Evolutionary conservation across 2,329 filamentous ascomycete species (phyloP), one percentile per base, ranked within the genome.

Genomic region (Balansia obtecta): DNA sequence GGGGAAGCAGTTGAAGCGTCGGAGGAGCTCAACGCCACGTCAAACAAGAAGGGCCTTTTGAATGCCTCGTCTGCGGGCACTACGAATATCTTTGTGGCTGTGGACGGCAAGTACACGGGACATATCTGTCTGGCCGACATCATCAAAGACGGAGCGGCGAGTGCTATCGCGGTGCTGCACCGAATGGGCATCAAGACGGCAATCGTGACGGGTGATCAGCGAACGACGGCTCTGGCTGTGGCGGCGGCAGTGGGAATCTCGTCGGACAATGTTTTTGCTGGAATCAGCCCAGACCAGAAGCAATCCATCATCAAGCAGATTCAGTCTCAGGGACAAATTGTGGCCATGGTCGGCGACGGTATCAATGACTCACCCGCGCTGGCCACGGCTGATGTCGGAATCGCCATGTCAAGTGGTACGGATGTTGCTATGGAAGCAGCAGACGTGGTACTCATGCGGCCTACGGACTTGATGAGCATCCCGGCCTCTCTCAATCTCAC

Each of bases 361-460:
- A 96, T 98, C 76, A 98, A 98, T 68, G 93, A 98, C 71, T 95
- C 89, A 0, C 93, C 93, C 0, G 93, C 93, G 0, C 80, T 98
- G 11, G 93, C 89, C 0, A 95, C 89, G 0, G 90, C 93, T 11
- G 83, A 95, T 58, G 82, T 97, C 30, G 93, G 93, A 55, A 95
- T 98, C 57, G 90, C 90, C 52, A 88, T 98, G 67, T 79, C 88
- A 5, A 89, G 84, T 8, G 93, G 93, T 51, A 97, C 93, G 0
- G 93, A 97, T 63, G 91, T 98, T 1, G 93, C 93, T 46, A 95
- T 98, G 82, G 93, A 97, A 70, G 93, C 93, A 1, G 93, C 93
- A 0, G 89, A 95, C 60, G 82, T 98, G 16, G 93, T 98, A 15
- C 82, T 98, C 50, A 98, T 98, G 91, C 83, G 86, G 3, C 86